A percentile compares a stretch with the other conserved stretches of the same genome.
phyloP scores from a whole-genome alignment of 1,284 basidiomycete genomes.

The Trichosporon sp. region DNA sequence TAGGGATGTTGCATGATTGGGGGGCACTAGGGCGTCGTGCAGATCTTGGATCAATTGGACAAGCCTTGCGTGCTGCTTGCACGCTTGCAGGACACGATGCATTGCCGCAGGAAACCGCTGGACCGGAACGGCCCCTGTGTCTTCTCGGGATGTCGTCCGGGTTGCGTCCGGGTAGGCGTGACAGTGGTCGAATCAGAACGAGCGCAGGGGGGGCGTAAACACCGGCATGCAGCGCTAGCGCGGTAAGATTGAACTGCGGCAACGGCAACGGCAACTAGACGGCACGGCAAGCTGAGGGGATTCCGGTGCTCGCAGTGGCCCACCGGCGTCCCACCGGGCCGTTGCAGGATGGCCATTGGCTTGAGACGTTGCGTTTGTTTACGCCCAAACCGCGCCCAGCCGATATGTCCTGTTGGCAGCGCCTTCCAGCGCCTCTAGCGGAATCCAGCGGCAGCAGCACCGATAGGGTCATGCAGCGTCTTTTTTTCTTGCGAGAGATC shows the following conservation, averaged over 20 bases:
- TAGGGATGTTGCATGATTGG: too few species aligned
- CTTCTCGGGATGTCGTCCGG: background rate
- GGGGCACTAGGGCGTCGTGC: background rate
- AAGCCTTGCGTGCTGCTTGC: too few species aligned
- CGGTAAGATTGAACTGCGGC: too few species aligned
- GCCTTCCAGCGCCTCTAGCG: too few species aligned
- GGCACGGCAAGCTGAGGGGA: background rate
- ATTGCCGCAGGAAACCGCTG: background rate
- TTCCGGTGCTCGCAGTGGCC: too few species aligned
- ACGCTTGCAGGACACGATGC: too few species aligned
- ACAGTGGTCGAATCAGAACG: background rate
- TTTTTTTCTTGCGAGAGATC: too few species aligned
- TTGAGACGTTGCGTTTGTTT: background rate
- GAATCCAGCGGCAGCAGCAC: too few species aligned
- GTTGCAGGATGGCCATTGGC: background rate
- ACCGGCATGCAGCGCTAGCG: background rate
- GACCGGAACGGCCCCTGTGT: background rate
- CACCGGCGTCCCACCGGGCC: slow-evolving; percentile 2
- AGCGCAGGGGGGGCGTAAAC: background rate
- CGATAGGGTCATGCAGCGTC: background rate
- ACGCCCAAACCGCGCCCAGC: background rate
- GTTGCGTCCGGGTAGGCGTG: background rate
- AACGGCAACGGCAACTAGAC: background rate
- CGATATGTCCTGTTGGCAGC: slow-evolving; percentile 1
- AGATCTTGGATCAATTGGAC: slow-evolving; percentile 13